Conservation (phyloP, 164 flowering plant genomes). For the Liquidambar formosana region DNA sequence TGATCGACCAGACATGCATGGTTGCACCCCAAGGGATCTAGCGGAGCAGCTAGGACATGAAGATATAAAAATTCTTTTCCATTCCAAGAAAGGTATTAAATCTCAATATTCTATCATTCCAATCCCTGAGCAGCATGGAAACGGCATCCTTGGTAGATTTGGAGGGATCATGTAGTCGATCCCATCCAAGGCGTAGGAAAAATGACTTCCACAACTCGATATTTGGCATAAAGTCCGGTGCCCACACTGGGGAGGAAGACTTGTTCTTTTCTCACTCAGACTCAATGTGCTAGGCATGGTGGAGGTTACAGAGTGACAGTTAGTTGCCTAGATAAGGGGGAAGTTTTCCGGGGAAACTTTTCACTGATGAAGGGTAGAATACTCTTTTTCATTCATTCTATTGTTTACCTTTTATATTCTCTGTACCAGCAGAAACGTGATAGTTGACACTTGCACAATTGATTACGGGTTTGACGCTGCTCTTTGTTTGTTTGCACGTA, state of each 20-base stretch:
- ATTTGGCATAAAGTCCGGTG: constrained; percentile 76
- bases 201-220: constrained; percentile 74
- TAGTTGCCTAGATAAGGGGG: too few species aligned
- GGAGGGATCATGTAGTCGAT: constrained; percentile 31
- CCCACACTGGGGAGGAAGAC: constrained; percentile 38
- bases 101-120: constrained; percentile 20
- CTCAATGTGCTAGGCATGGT: not conserved
- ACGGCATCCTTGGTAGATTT: constrained; percentile 41
- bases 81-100: constrained; percentile 27
- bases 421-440: too few species aligned
- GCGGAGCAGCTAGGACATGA: constrained; percentile 91
- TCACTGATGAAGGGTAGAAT: too few species aligned
- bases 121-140: constrained; percentile 23
- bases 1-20: constrained; percentile 53
- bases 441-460: too few species aligned
- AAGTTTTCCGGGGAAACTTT: too few species aligned
- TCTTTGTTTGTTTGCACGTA: too few species aligned
- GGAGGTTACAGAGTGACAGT: constrained; percentile 46
- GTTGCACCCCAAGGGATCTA: constrained; percentile 79
- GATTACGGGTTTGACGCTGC: too few species aligned
- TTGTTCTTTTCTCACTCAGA: constrained; percentile 14
- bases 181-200: constrained; percentile 48
- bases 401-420: too few species aligned
- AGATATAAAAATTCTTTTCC: constrained; percentile 61
- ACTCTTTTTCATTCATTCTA: too few species aligned